These are phyloP conservation scores for Spergularia azorica DNA, from an alignment of 179 eudicot genomes.

Conservation along the genomic window DNA sequence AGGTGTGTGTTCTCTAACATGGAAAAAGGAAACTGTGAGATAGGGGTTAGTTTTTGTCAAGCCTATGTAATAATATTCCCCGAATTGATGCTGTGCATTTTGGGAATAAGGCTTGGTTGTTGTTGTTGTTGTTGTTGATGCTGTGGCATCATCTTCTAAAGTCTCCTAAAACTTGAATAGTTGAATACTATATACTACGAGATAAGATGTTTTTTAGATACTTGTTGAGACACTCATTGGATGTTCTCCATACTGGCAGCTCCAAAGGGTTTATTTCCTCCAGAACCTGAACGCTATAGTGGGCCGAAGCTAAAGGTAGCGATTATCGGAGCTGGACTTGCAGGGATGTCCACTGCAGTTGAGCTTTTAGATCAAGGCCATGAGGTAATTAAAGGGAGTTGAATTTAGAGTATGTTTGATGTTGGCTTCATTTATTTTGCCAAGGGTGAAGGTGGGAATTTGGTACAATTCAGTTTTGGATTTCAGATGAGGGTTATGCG, in stretches of 20 bases:
- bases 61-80: too few relatives aligned
- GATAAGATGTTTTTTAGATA: background rate
- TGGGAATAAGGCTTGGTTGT: too few relatives aligned
- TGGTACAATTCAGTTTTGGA: background rate
- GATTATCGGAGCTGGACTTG: slow-evolving; percentile 97
- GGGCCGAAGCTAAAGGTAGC: slow-evolving; percentile 99
- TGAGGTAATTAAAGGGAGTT: slow-evolving; percentile 54
- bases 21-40: too few relatives aligned
- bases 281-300: slow-evolving; percentile 80
- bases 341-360: slow-evolving; percentile 99
- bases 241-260: slow-evolving; percentile 53
- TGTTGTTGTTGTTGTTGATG: background rate
- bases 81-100: too few relatives aligned
- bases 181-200: background rate
- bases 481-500: background rate
- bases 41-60: too few relatives aligned
- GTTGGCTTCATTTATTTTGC: background rate
- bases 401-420: background rate
- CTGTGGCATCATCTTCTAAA: background rate
- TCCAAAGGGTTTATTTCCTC: slow-evolving; percentile 96
- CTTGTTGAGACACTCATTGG: slow-evolving; percentile 18
- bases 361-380: slow-evolving; percentile 99
- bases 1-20: too few relatives aligned
- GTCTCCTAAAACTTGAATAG: background rate
- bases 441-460: background rate